Percentiles rank a stretch among this genome's conserved stretches.
These are phyloP conservation scores for Podospora sp. DNA, from an alignment of 495 filamentous ascomycete species.

Conservation along the genomic window DNA sequence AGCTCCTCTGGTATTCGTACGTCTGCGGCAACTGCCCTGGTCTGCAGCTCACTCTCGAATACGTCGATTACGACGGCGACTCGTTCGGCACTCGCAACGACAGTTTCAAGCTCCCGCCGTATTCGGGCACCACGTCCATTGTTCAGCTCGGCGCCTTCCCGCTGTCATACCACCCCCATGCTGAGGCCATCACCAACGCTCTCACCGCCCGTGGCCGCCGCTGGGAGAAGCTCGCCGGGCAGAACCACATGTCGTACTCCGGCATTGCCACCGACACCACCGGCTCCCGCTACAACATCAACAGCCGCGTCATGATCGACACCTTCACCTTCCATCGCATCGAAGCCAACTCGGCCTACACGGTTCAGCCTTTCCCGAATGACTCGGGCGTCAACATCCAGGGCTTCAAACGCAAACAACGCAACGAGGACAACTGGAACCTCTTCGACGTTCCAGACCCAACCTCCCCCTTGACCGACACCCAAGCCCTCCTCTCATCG, in stretches of 20 bases:
- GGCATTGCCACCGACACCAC: slow-evolving; percentile 40
- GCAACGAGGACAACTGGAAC: slow-evolving; percentile 14
- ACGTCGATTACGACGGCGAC: slow-evolving; percentile 58
- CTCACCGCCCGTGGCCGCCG: slow-evolving; percentile 45
- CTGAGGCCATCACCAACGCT: slow-evolving; percentile 34
- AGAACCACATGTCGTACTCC: slow-evolving; percentile 34
- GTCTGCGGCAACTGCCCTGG: slow-evolving; percentile 17
- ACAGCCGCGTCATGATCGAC: slow-evolving; percentile 25
- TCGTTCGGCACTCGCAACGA: slow-evolving; percentile 49
- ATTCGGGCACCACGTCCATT: slow-evolving; percentile 54
- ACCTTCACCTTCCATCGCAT: slow-evolving; percentile 21
- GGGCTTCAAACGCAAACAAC: slow-evolving; percentile 16
- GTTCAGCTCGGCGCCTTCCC: slow-evolving; percentile 52
- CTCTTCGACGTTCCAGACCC: not conserved
- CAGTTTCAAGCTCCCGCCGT: slow-evolving; percentile 43
- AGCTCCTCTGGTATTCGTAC: slow-evolving; percentile 19
- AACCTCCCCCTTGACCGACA: slow-evolving; percentile 18
- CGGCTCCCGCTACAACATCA: slow-evolving; percentile 32
- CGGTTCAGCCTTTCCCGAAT: slow-evolving; percentile 3
- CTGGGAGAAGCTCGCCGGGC: slow-evolving; percentile 47
- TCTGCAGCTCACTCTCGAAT: slow-evolving; percentile 28
- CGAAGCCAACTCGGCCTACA: slow-evolving; percentile 18
- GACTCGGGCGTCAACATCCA: too few relatives aligned
- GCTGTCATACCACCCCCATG: slow-evolving; percentile 50
- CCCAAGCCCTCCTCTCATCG: slow-evolving; percentile 32